Percentiles rank a stretch among this genome's conserved stretches.
Evolutionary conservation across 306 rosid genomes (phyloP).

Genomic region (Phaseolus lunatus): DNA sequence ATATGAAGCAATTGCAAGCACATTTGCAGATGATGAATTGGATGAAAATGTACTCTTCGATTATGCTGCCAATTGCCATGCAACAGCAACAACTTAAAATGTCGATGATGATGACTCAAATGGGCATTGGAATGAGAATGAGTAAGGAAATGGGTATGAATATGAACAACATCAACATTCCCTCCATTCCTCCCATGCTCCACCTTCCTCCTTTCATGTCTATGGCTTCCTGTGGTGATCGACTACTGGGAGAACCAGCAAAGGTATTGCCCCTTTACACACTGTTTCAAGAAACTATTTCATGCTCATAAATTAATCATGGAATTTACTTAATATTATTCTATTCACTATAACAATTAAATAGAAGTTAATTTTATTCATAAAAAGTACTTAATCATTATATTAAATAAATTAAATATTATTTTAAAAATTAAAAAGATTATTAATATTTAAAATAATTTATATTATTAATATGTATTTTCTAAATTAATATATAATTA

Average conservation of each 20-base stretch:
- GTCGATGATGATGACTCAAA: conserved; percentile 62
- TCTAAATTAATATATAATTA: too few species aligned
- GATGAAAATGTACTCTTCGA: conserved; percentile 59
- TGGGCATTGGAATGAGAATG: conserved; percentile 58
- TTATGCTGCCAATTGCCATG: conserved; percentile 68
- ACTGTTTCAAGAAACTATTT: background rate
- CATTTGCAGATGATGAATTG: conserved; percentile 69
- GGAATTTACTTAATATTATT: too few species aligned
- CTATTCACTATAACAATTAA: too few species aligned
- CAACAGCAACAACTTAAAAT: conserved; percentile 66
- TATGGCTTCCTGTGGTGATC: conserved; percentile 38
- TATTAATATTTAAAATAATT: too few species aligned
- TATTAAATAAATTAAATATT: too few species aligned
- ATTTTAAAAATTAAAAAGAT: too few species aligned
- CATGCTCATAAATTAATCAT: too few species aligned
- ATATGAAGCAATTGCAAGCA: conserved; percentile 74
- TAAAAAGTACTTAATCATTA: too few species aligned
- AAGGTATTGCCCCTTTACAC: conserved; percentile 43
- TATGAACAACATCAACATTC: conserved; percentile 42
- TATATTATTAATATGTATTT: too few species aligned
- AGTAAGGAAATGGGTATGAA: background rate
- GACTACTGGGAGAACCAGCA: conserved; percentile 33
- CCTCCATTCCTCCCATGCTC: conserved; percentile 55
- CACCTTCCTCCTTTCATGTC: conserved; percentile 64
- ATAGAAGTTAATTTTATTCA: too few species aligned